phyloP scores from a whole-genome alignment of 306 rosid species.

The Pachyrhizus erosus region DNA sequence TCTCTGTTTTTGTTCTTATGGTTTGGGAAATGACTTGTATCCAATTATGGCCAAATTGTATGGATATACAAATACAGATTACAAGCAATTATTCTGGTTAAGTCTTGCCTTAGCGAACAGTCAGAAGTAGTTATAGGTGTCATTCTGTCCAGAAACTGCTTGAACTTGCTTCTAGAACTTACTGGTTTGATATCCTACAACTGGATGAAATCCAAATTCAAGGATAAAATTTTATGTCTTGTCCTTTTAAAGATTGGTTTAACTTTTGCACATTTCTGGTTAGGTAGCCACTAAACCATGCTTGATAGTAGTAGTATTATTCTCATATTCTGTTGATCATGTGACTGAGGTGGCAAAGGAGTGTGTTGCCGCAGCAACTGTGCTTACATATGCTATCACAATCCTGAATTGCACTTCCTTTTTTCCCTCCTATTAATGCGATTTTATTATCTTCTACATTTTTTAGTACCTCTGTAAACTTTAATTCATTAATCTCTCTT shows the following conservation, averaged over 20 bases:
- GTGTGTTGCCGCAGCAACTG: not conserved
- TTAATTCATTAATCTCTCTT: not conserved
- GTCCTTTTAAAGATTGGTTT: not conserved
- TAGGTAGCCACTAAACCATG: not conserved
- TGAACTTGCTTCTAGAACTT: slow-evolving; percentile 3
- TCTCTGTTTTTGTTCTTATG: slow-evolving; percentile 19
- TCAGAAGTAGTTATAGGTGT: not conserved
- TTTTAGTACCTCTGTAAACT: slow-evolving; percentile 7
- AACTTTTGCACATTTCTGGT: slow-evolving; percentile 1
- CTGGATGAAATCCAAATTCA: not conserved
- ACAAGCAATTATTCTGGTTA: not conserved
- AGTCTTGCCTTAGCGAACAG: not conserved
- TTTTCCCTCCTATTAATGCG: not conserved
- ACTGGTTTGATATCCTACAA: slow-evolving; percentile 3
- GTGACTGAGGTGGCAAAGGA: slow-evolving; percentile 17
- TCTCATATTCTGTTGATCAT: not conserved
- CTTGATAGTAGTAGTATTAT: slow-evolving; percentile 9
- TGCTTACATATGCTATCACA: not conserved
- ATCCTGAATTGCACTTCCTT: not conserved
- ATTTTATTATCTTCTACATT: slow-evolving; percentile 18
- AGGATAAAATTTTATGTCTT: not conserved
- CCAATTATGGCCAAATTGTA: not conserved
- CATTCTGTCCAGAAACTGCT: slow-evolving; percentile 1
- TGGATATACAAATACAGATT: not conserved
- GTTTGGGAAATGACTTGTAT: slow-evolving; percentile 10